A percentile compares a stretch with the other conserved stretches of the same genome.
Evolutionary conservation across 139 green algal species (phyloP).

Genomic region (Coelastrella sp.): DNA sequence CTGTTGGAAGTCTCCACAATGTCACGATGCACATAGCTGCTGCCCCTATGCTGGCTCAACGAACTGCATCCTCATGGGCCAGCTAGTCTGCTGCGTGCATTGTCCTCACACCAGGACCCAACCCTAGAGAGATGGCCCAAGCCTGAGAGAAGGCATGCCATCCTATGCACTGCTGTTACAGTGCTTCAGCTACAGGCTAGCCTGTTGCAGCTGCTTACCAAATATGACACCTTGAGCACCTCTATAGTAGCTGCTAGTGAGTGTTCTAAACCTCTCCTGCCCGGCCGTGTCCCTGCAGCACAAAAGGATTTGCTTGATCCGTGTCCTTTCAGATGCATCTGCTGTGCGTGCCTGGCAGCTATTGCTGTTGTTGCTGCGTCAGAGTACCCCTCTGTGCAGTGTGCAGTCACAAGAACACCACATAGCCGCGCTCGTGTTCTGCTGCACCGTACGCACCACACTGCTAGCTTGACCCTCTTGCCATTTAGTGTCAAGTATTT

Average conservation of each 20-base stretch:
- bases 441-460: conserved; percentile 71
- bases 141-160: no score
- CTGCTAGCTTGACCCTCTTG: conserved; percentile 92
- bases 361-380: no score
- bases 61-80: not conserved
- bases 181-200: not conserved
- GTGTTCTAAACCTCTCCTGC: conserved; percentile 96
- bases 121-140: no score
- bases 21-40: not conserved
- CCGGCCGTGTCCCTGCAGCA: conserved; percentile 72
- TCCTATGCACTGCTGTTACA: no score
- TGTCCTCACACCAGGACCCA: no score
- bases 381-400: no score
- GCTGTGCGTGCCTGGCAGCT: conserved; percentile 80
- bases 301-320: no score
- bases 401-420: not conserved
- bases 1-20: no score
- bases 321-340: no score
- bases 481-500: conserved; percentile 88
- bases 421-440: not conserved
- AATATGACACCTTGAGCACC: conserved; percentile 73
- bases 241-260: conserved; percentile 98
- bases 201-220: conserved; percentile 40
- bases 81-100: not conserved
- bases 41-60: no score